Evolutionary conservation across 176 grass and related monocot genomes (phyloP).

Genomic region (Musa troglodytarum): DNA sequence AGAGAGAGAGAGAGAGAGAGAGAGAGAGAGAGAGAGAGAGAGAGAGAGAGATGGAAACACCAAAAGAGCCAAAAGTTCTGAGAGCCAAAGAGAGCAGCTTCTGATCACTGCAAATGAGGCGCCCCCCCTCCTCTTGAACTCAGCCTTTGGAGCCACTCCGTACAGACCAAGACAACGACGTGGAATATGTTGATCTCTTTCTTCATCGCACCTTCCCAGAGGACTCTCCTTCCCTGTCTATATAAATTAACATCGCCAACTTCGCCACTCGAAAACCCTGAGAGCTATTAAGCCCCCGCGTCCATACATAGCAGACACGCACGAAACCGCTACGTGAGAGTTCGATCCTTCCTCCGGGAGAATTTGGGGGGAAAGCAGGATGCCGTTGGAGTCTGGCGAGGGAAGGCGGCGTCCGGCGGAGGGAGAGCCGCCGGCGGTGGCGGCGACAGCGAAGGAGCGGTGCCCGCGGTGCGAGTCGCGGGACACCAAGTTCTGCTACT

Average conservation of each 20-base stretch:
- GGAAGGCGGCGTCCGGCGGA: neutral
- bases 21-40: neutral
- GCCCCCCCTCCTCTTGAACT: neutral
- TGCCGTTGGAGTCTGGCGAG: neutral
- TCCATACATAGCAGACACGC: too few relatives aligned
- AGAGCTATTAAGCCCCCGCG: too few relatives aligned
- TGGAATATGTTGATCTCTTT: neutral
- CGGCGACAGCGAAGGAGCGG: slow-evolving; percentile 30
- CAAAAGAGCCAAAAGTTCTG: neutral
- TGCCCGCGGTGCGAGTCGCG: slow-evolving; percentile 86
- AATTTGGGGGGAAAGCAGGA: neutral
- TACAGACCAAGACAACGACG: slow-evolving; percentile 9
- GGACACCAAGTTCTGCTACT: slow-evolving; percentile 99
- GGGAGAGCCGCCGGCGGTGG: neutral
- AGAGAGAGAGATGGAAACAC: neutral
- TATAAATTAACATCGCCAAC: neutral
- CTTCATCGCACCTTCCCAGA: neutral
- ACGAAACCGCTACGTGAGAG: neutral
- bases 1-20: neutral
- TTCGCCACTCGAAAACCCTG: neutral
- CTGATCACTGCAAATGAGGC: neutral
- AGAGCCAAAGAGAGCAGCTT: neutral
- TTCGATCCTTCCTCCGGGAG: neutral
- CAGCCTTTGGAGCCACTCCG: neutral
- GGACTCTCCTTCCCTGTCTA: neutral